Evolutionary conservation across 163 green algal species (phyloP), one percentile per base, ranked within the genome.

Genomic region (Picocystis sp.): DNA sequence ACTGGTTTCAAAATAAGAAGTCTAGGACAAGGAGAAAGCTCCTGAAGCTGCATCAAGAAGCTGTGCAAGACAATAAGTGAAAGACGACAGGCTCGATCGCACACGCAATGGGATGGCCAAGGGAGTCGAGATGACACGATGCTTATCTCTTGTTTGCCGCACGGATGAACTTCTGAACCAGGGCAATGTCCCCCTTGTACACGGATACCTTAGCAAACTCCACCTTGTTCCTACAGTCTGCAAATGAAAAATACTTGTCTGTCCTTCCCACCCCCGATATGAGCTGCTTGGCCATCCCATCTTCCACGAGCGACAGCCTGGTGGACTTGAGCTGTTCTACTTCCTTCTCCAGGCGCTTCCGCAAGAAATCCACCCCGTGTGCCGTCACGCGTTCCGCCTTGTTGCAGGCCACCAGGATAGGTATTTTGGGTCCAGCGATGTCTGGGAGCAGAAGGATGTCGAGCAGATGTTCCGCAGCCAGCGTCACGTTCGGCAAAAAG

Each of bases 361-460:
- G 56, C 6, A 91, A 71, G 53, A 92, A 92, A 9, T 86, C 73
- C 21, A 75, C 55, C 0, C 79, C 75, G 66, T 88, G 74, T 19
- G 81, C 80, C 43, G 71, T 76, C n/a, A 73, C 51, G 41, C 69
- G 57, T 55, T 92, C 81, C 25, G 64, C 58, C 62, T 92, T 92
- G 72, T 92, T 92, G 72, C 75, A 86, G 21, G 67, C 77, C 55
- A 92, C 49, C 47, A 92, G 59, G 41, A 92, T 29, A 1, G 81
- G 81, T 24, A 83, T n/a, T 14, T 68, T 53, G n/a, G 59, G 53
- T 22, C 56, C 53, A 10, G 29, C 50, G 22, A 89, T 43, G 3
- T 41, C 47, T 13, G 65, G 49, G 41, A 70, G 19, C 9, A 53
- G 41, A 35, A 88, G 44, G 23, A 84, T 49, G 43, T 71, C 66